Evolutionary conservation across 2,329 filamentous ascomycete genomes (phyloP).

Genomic region (Fusarium siculi): DNA sequence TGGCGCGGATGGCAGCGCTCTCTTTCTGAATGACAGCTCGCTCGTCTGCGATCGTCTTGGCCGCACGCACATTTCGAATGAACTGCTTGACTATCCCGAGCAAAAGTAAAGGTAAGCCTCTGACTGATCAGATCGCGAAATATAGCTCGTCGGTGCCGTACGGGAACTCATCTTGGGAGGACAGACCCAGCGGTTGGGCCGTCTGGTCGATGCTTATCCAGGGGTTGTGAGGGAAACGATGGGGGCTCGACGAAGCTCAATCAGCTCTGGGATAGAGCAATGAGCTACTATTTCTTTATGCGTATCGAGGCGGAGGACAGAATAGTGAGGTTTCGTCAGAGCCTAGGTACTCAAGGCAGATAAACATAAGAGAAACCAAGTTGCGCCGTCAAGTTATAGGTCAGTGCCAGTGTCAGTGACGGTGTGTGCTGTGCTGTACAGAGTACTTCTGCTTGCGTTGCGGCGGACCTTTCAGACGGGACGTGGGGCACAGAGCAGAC

Average conservation of each 20-base stretch:
- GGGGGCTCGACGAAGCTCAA: constrained; percentile 34
- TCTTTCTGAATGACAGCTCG: constrained; percentile 98
- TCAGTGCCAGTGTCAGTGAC: constrained; percentile 34
- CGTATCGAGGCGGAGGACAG: not conserved
- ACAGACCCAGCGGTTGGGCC: constrained; percentile 48
- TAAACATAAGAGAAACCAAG: constrained; percentile 36
- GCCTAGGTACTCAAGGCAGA: constrained; percentile 39
- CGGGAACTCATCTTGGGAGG: constrained; percentile 54
- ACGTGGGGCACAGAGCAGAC: constrained; percentile 39
- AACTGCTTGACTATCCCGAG: constrained; percentile 89
- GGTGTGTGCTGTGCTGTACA: constrained; percentile 33
- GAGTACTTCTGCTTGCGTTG: constrained; percentile 30
- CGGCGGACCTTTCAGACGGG: constrained; percentile 44
- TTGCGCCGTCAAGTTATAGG: constrained; percentile 39
- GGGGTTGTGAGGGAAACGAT: constrained; percentile 31
- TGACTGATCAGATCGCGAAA: constrained; percentile 3
- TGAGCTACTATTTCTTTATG: constrained; percentile 9
- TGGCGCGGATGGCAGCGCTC: constrained; percentile 95
- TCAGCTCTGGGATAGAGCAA: constrained; percentile 32
- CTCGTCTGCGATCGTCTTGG: constrained; percentile 99
- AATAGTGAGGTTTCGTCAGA: constrained; percentile 13
- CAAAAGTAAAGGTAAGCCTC: constrained; percentile 23
- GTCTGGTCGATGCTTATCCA: constrained; percentile 44
- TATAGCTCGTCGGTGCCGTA: constrained; percentile 40
- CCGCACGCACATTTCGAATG: constrained; percentile 97